Percentiles rank a stretch among this genome's conserved stretches.
phyloP scores from a whole-genome alignment of 768 basidiomycete genomes.

The Suillus plorans region DNA sequence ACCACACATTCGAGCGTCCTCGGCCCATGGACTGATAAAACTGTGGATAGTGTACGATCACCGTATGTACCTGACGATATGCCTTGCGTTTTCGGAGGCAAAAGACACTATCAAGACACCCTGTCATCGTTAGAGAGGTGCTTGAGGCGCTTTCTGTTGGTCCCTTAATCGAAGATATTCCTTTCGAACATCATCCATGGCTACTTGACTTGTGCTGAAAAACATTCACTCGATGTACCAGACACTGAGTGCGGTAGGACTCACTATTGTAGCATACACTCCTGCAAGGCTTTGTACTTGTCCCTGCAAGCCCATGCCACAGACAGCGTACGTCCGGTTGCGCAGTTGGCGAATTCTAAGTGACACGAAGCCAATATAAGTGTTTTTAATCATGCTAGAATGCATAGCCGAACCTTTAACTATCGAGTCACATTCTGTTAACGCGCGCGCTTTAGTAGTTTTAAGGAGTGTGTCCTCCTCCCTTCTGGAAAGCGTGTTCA shows the following conservation, averaged over 20 bases:
- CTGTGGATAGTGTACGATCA: not conserved
- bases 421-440: slow-evolving; percentile 73
- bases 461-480: slow-evolving; percentile 88
- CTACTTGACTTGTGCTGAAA: slow-evolving; percentile 66
- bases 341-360: slow-evolving; percentile 83
- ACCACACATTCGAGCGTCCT: not conserved
- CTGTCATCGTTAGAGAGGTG: not conserved
- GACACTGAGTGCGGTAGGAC: slow-evolving; percentile 26
- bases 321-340: slow-evolving; percentile 75
- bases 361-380: not conserved
- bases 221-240: not conserved
- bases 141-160: slow-evolving; percentile 19
- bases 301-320: slow-evolving; percentile 83
- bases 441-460: slow-evolving; percentile 73
- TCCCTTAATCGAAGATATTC: slow-evolving; percentile 74
- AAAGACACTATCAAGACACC: not conserved
- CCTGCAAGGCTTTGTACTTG: slow-evolving; percentile 67
- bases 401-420: slow-evolving; percentile 56
- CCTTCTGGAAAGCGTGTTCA: slow-evolving; percentile 84
- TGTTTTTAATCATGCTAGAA: not conserved
- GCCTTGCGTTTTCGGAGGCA: not conserved
- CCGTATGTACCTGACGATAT: not conserved
- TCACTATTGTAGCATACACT: slow-evolving; percentile 80
- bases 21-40: too few relatives aligned
- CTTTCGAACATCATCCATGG: slow-evolving; percentile 68